Base-by-base conservation (phyloP, 2,329 filamentous ascomycete genomes). In the Cladosporium phlei region DNA sequence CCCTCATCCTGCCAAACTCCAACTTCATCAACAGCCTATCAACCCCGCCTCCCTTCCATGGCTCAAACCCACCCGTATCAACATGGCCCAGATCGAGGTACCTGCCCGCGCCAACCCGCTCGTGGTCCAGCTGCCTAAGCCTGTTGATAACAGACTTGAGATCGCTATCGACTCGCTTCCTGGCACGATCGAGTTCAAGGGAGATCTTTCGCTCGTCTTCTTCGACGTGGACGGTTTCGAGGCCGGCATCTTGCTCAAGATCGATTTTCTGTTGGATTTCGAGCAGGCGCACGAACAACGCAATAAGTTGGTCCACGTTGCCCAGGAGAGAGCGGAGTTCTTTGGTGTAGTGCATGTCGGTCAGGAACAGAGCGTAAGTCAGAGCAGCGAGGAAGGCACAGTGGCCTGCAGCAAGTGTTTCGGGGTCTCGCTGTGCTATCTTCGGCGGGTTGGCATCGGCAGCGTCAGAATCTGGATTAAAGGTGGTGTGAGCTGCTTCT, bases 1-100 rank as follows among this genome's bases (percentile, higher is more conserved):
- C 52, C 19, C 22, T 45, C 45, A 60, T 49, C 20, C 60, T 54
- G n/a, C 66, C 66, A 64, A 77, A 80, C 55, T 95, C 89, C 57
- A 96, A 70, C 71, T 95, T 95, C 88, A 95, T 95, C 62, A 96
- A 66, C 61, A 96, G 67, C 49, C 86, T 75, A 69, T 95, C 88
- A 35, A 96, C 80, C 1, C 88, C 86, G 0, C 87, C 87, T 3
- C 88, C 79, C 50, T 85, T 81, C 52, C 80, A 76, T 1, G 88
- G 85, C 22, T 83, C 74, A 63, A 87, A 95, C 2, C 63, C 60
- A 20, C 61, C 61, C 9, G 59, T 55, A 11, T 44, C 55, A 35
- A 25, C 53, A 32, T 34, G 39, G 45, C 28, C 47, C 38, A 52
- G 30, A 34, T 57, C 52, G 28, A 56, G 38, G 54, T 59, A 58